Percentiles rank a stretch among this genome's conserved stretches.
These are phyloP conservation scores for Dacryopinax primogenitus DNA, from an alignment of 768 basidiomycete genomes.

Conservation along the genomic window DNA sequence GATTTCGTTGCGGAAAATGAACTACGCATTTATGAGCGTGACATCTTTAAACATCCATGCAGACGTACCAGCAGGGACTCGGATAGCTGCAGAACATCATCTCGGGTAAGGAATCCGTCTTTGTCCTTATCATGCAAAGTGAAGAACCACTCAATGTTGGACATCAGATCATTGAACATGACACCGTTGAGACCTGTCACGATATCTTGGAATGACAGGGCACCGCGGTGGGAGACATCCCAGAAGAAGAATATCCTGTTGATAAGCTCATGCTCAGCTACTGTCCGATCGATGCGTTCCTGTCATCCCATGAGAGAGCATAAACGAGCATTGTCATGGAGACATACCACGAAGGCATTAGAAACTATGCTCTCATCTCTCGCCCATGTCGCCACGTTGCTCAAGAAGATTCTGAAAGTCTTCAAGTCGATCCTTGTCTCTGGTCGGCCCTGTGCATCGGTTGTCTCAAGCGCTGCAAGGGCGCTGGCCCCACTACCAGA, in stretches of 20 bases:
- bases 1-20: conserved; percentile 93
- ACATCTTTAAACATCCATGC: background rate
- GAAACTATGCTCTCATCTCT: conserved; percentile 81
- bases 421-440: conserved; percentile 78
- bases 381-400: conserved; percentile 91
- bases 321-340: conserved; percentile 4
- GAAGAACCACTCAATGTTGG: conserved; percentile 98
- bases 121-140: conserved; percentile 90
- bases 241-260: conserved; percentile 90
- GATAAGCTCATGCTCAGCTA: conserved; percentile 94
- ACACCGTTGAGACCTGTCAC: conserved; percentile 80
- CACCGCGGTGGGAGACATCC: conserved; percentile 70
- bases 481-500: conserved; percentile 20
- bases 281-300: conserved; percentile 75
- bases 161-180: conserved; percentile 95
- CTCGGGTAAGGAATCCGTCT: conserved; percentile 89
- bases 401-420: conserved; percentile 82
- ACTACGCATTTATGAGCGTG: conserved; percentile 38
- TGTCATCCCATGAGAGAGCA: conserved; percentile 22
- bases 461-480: background rate
- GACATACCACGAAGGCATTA: conserved; percentile 73
- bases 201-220: conserved; percentile 88
- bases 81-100: conserved; percentile 88
- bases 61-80: conserved; percentile 75
- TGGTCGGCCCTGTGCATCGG: conserved; percentile 51